phyloP scores from a whole-genome alignment of 345 rosid genomes.

The Aegle marmelos region DNA sequence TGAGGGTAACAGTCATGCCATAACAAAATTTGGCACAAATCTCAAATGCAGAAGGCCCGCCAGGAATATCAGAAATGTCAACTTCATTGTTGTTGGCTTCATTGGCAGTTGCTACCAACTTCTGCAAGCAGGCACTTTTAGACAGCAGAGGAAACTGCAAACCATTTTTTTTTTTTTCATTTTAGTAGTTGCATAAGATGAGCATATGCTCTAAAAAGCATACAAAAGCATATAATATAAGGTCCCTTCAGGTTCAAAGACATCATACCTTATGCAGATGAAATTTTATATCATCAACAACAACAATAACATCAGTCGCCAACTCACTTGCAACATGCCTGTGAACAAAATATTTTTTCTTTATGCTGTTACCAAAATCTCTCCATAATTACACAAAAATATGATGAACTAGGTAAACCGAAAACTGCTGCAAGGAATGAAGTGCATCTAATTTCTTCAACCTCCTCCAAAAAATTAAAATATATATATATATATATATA shows the following conservation, averaged over 20 bases:
- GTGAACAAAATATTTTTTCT: conserved; percentile 4
- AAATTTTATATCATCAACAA: conserved; percentile 58
- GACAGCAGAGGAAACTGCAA: conserved; percentile 88
- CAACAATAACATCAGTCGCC: conserved; percentile 61
- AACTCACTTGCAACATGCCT: conserved; percentile 76
- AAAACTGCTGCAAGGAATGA: background rate
- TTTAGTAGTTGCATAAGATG: conserved; percentile 14
- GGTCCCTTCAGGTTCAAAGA: background rate
- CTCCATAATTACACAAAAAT: background rate
- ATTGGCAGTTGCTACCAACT: conserved; percentile 39
- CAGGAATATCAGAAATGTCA: conserved; percentile 67
- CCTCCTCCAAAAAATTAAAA: too few relatives aligned
- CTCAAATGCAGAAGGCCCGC: conserved; percentile 79
- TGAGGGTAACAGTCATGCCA: conserved; percentile 76
- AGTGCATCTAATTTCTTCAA: background rate
- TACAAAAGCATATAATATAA: background rate
- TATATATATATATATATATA: too few relatives aligned
- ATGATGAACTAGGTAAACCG: background rate
- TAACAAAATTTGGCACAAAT: conserved; percentile 85
- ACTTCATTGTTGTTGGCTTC: conserved; percentile 50
- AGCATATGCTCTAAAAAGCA: background rate
- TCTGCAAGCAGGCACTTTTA: conserved; percentile 63
- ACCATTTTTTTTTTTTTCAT: background rate
- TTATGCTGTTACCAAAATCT: background rate
- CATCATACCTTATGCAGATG: conserved; percentile 75